Evolutionary conservation across 305 asterid species (phyloP), one percentile per base, ranked within the genome.

Genomic region (Rubia peregrina): DNA sequence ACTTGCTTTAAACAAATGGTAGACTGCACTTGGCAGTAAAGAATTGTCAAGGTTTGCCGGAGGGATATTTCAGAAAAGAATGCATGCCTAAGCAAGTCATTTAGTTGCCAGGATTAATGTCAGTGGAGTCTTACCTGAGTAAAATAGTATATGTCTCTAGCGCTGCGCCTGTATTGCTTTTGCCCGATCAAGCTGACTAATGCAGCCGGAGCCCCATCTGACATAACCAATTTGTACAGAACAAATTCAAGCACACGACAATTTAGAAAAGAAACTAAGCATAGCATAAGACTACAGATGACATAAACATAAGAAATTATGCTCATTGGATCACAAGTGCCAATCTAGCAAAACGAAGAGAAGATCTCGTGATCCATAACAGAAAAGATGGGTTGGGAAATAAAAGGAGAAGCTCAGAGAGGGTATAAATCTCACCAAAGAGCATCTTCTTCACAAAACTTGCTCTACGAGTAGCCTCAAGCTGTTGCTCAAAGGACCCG

Each of bases 401-500:
- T 59, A 24, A 70, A 59, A 68, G 33, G 8, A 43, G 63, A 51
- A 51, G 53, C 36, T 48, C 65, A 17, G 30, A 61, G 40, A 40
- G 41, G 40, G 24, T 51, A 71, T 6, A 68, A 42, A 72, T 84
- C 98, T 91, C 82, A 91, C 98, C 81, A 77, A 81, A 91, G 69
- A 94, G 81, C 86, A 91, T 84, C 80, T 88, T 89, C 80, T 91
- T 87, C 79, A 94, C 96, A 75, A 88, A 87, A 74, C 84, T 89
- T 64, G 99, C 99, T 79, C 90, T 80, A 71, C 99, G 99, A 78
- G 96, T 86, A 75, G 99, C 97, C 90, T 94, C 99, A 46, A 88
- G 96, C 78, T 89, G 97, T 73, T 89, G 90, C 83, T 88, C 97
- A 71, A 94, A 94, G 76, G 96, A 85, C 51, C 88, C 96, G n/a